Evolutionary conservation across 2,329 filamentous ascomycete genomes (phyloP), one percentile per base, ranked within the genome.

Genomic region (Dendrostoma leiphaemia): DNA sequence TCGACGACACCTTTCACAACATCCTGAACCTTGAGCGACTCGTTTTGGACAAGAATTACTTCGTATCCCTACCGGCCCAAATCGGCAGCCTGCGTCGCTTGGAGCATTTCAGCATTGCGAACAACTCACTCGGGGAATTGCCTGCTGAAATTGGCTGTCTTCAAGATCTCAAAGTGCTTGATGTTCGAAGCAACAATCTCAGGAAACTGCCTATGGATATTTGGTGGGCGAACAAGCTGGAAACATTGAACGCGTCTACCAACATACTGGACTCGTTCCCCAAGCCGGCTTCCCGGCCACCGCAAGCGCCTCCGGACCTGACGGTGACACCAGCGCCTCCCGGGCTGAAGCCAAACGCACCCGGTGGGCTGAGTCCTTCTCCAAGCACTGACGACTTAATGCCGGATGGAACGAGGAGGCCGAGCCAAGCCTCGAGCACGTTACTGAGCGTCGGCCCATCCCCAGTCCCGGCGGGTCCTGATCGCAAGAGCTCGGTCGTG

Each of bases 151-250:
- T 99, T 61, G 94, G 94, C 5, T 92, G 90, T 60, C 79, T 99
- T 23, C 83, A 80, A 0, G 93, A 97, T 32, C 78, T 99, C 58
- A 87, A 85, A 50, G 88, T 91, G 59, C 78, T 99, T 37, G 93
- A 99, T 67, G 81, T 97, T 17, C 84, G 93, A 59, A 91, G 94
- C 66, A 99, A 97, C 74, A 99, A 97, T 65, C 81, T 99, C 54
- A 88, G 87, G 60, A 88, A 88, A 64, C 77, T 99, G 29, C 94
- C 94, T 2, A 84, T 90, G 66, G 94, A 99, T 66, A 81, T 99
- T n/a, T 99, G 94, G 94, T 93, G 90, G 78, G 93, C 93, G 48
- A 87, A 88, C 63, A 91, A 88, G 66, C 73, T 99, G 51, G 92
- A 97, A 70, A 93, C 88, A 0, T 81, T 99, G 56, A 99, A 99